Evolutionary conservation across 1,139 yeast species (phyloP), one percentile per base, ranked within the genome.

Genomic region (Pichia sp.): DNA sequence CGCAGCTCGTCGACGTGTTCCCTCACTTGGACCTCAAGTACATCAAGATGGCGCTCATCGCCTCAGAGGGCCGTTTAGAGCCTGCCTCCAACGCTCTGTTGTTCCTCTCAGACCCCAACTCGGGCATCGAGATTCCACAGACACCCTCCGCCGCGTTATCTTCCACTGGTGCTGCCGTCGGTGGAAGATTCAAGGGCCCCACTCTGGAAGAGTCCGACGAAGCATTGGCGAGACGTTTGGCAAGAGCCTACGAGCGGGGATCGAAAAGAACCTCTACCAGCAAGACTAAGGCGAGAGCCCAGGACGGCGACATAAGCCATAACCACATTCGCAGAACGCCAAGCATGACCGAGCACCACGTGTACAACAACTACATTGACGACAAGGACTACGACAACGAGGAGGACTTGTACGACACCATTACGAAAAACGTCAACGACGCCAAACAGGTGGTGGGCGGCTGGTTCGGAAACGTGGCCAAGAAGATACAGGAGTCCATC

Each of bases 1-100:
- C 74, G 42, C 79, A 81, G 53, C 73, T 90, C 59, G 75, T 78
- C 62, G 95, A 87, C 23, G 96, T 97, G 1, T 90, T 90, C 67
- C 97, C 98, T 1, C 71, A 73, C 22, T 71, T 80, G 28, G 96
- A 88, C 49, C 85, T 80, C 39, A 80, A 82, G 58, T 78, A 83
- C 58, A 75, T 89, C 58, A 80, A 84, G 47, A 91, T 96, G 25
- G 85, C 88, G 1, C 74, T 90, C 53, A 87, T 93, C 64, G 98
- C 98, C 2, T 82, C 96, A 18, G 81, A 78, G 48, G 96, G 96
- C 25, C 75, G 79, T 46, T 69, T 88, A 34, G 96, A 89, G 61
- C 83, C 88, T 0, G 96, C 97, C 0, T 91, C 91, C 73, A 86
- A 85, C 67, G 97, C 96, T 0, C 72, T 91, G 63, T 73, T 93